Evolutionary conservation across 208 protist species (phyloP), one percentile per base, ranked within the genome.

Genomic region (Trypanosoma lewisi): DNA sequence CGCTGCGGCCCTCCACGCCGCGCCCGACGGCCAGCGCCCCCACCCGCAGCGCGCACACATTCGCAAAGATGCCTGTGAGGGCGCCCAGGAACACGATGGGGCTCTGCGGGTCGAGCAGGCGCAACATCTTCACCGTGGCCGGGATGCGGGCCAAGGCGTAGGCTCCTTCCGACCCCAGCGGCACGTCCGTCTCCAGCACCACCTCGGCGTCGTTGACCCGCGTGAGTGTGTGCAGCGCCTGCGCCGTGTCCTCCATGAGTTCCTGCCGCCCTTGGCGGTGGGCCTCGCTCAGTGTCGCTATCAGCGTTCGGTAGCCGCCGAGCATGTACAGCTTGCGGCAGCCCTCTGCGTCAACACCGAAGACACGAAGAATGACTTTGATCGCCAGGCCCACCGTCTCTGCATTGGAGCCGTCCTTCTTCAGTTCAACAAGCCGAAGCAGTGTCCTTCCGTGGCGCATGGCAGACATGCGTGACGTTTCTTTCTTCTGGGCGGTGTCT

Each of bases 81-180:
- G 89, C 83, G 44, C 67, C 81, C 25, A 95, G 78, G 58, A 95
- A 89, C 27, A 79, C 50, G 31, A 86, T 77, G n/a, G 85, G 73
- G 65, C 82, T 79, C 31, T 84, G 75, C 2, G 80, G 73, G 72
- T 95, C 85, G 31, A 95, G 77, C 56, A 95, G 84, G 62, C 85
- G 80, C n/a, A 95, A 77, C 85, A 95, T 95, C 68, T 91, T 92
- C 60, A 80, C 81, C 8, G 82, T 89, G 28, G 89, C 80, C 53
- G 89, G 84, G 64, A 87, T 77, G 62, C 63, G 77, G 14, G 89
- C 85, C 42, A 95, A 67, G 12, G 74, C 70, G 45, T 87, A 77
- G 17, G 83, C 77, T 6, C 89, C 85, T 57, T 91, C 83, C 39
- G 82, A 50, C 27, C 89, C 89, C 12, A 30, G 16, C 7, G 89